Percentiles rank a stretch among this genome's conserved stretches.
These are phyloP conservation scores for Leccinum olivaceoglutinosum DNA, from an alignment of 1,284 basidiomycete genomes.

Conservation along the genomic window DNA sequence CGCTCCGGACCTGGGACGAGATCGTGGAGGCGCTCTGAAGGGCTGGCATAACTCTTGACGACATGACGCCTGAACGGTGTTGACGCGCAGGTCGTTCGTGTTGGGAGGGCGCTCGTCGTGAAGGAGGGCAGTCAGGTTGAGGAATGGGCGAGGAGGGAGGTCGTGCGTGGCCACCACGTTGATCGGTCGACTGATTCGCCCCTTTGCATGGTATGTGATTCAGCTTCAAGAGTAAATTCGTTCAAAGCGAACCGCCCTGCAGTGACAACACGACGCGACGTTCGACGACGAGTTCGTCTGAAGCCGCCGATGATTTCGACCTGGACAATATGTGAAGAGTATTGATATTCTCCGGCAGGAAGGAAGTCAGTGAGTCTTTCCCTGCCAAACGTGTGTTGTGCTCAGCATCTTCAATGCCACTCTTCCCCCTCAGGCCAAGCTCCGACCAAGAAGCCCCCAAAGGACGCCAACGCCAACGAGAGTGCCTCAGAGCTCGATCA, in stretches of 20 bases:
- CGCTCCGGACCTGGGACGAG: slow-evolving; percentile 43
- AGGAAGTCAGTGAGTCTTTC: slow-evolving; percentile 43
- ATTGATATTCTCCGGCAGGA: slow-evolving; percentile 39
- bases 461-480: slow-evolving; percentile 52
- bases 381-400: slow-evolving; percentile 1
- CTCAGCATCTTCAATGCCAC: slow-evolving; percentile 14
- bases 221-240: slow-evolving; percentile 11
- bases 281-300: slow-evolving; percentile 50
- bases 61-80: slow-evolving; percentile 14
- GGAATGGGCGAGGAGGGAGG: too few species aligned
- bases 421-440: slow-evolving; percentile 24
- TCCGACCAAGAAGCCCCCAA: slow-evolving; percentile 40
- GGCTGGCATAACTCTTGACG: slow-evolving; percentile 22
- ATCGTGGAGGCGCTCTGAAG: slow-evolving; percentile 49
- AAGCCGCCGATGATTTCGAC: slow-evolving; percentile 60
- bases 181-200: too few species aligned
- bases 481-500: slow-evolving; percentile 36
- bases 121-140: too few species aligned
- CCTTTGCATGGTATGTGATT: slow-evolving; percentile 7
- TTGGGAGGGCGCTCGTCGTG: too few species aligned
- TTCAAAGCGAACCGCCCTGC: not conserved
- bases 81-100: too few species aligned
- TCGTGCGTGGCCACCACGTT: too few species aligned
- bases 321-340: slow-evolving; percentile 58
- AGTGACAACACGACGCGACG: slow-evolving; percentile 8